Conservation (phyloP, 1,284 basidiomycete species). For the Sporisorium sorghi region DNA sequence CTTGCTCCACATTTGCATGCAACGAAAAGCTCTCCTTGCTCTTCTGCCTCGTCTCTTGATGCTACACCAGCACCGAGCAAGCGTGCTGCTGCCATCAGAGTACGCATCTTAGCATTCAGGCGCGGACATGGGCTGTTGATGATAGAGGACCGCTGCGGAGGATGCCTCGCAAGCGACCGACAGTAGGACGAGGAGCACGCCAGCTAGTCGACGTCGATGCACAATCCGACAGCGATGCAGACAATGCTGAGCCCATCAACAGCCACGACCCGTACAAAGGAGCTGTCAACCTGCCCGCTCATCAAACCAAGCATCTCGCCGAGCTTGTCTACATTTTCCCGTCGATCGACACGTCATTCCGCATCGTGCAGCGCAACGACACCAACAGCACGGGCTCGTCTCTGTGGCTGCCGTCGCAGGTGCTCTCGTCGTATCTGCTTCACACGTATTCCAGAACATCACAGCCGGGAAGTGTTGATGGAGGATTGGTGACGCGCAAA, state of each 20-base stretch:
- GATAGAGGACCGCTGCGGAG: too few relatives aligned
- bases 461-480: neutral
- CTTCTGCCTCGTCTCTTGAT: neutral
- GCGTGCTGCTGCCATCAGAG: neutral
- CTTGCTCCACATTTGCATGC: slow-evolving; percentile 26
- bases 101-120: neutral
- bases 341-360: slow-evolving; percentile 28
- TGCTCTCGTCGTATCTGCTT: slow-evolving; percentile 43
- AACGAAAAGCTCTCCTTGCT: neutral
- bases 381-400: slow-evolving; percentile 53
- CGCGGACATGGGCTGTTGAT: too few relatives aligned
- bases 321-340: slow-evolving; percentile 43
- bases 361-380: slow-evolving; percentile 36
- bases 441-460: slow-evolving; percentile 19
- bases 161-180: slow-evolving; percentile 9
- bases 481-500: neutral
- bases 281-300: slow-evolving; percentile 48
- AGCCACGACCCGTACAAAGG: neutral
- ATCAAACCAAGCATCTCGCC: slow-evolving; percentile 47
- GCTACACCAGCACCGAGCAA: neutral
- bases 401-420: slow-evolving; percentile 53
- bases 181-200: slow-evolving; percentile 1
- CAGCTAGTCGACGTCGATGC: neutral
- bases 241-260: neutral
- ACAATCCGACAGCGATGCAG: slow-evolving; percentile 10